phyloP scores from a whole-genome alignment of 139 green algal species.

The Ettlia oleoabundans region DNA sequence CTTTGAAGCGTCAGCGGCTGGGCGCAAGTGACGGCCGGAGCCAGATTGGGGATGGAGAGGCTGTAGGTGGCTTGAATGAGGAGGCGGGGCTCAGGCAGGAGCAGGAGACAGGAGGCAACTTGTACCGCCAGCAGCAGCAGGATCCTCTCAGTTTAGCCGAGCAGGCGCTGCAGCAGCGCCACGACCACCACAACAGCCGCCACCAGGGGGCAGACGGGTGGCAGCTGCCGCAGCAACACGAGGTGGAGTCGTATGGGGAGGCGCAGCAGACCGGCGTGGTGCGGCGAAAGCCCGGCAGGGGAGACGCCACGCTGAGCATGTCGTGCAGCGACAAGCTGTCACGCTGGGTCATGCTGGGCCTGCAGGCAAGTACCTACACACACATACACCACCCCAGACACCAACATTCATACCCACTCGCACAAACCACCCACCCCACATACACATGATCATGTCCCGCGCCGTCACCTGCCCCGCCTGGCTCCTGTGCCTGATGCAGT shows the following conservation, averaged over 20 bases:
- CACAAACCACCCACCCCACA: too few species aligned
- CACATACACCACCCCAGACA: too few species aligned
- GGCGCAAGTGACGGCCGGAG: too few species aligned
- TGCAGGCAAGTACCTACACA: constrained; percentile 56
- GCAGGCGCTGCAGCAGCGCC: neutral
- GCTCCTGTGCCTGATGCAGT: too few species aligned
- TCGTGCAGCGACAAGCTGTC: constrained; percentile 97
- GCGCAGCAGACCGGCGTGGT: constrained; percentile 62
- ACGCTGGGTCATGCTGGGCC: constrained; percentile 81
- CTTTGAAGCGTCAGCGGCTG: constrained; percentile 32
- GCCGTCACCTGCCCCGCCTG: too few species aligned
- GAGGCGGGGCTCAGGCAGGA: neutral
- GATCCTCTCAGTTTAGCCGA: too few species aligned
- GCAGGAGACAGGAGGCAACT: neutral
- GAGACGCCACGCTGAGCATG: constrained; percentile 88
- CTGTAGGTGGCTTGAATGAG: too few species aligned
- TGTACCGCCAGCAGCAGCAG: neutral
- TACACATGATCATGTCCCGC: too few species aligned
- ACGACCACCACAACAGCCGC: constrained; percentile 26
- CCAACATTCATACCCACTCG: too few species aligned
- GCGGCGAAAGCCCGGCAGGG: constrained; percentile 90
- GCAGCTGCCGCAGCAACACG: constrained; percentile 54
- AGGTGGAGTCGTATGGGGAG: constrained; percentile 67
- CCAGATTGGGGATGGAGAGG: too few species aligned
- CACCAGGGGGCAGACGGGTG: neutral